These are phyloP conservation scores for Yarrowia porcina DNA, from an alignment of 805 yeast species.

Conservation along the genomic window DNA sequence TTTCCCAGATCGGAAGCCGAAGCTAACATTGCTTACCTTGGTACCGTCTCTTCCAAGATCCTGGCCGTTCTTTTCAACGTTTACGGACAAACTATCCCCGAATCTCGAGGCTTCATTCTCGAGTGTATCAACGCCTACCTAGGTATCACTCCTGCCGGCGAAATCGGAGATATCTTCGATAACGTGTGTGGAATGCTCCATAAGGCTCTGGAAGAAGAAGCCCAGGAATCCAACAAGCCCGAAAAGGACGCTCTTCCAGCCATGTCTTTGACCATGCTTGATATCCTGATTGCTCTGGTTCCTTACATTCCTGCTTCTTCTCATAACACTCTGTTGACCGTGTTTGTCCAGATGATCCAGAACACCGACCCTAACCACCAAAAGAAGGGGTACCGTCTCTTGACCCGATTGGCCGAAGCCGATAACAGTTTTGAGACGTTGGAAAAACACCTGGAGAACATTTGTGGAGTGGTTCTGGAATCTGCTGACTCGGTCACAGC, in stretches of 20 bases:
- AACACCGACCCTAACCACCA: slow-evolving; percentile 61
- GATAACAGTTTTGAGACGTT: slow-evolving; percentile 60
- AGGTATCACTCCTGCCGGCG: slow-evolving; percentile 62
- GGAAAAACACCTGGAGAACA: slow-evolving; percentile 50
- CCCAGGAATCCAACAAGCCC: slow-evolving; percentile 40
- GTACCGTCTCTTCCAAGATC: slow-evolving; percentile 60
- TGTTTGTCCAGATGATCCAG: slow-evolving; percentile 65
- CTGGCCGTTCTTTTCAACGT: slow-evolving; percentile 88
- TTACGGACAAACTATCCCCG: slow-evolving; percentile 82
- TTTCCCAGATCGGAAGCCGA: slow-evolving; percentile 57
- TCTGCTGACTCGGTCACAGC: slow-evolving; percentile 48
- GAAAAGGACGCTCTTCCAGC: slow-evolving; percentile 44
- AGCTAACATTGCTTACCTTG: slow-evolving; percentile 58
- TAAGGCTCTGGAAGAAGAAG: slow-evolving; percentile 49
- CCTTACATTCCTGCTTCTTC: slow-evolving; percentile 71
- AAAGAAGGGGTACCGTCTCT: slow-evolving; percentile 75
- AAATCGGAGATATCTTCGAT: slow-evolving; percentile 71
- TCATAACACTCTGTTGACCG: slow-evolving; percentile 71
- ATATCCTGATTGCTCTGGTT: slow-evolving; percentile 80
- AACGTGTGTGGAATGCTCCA: slow-evolving; percentile 80
- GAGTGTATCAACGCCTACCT: slow-evolving; percentile 84
- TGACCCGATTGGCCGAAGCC: slow-evolving; percentile 66
- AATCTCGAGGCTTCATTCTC: slow-evolving; percentile 75
- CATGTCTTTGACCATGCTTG: slow-evolving; percentile 83
- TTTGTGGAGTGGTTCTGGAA: slow-evolving; percentile 57